Percentiles rank a stretch among this genome's conserved stretches.
Conservation (phyloP, 1,284 basidiomycete species). For the Apiotrichum porosum region DNA sequence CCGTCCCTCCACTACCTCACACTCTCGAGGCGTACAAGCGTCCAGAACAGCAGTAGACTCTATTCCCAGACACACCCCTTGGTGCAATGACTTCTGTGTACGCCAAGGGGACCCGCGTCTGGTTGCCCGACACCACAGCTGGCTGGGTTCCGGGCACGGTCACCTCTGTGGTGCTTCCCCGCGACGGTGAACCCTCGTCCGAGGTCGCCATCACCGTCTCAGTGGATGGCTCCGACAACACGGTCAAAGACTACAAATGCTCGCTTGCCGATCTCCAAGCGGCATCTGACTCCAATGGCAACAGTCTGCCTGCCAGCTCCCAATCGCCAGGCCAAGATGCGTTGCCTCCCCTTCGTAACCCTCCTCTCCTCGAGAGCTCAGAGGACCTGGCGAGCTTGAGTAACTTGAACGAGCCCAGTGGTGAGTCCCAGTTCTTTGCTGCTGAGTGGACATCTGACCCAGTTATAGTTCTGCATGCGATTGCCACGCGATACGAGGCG, state of each 20-base stretch:
- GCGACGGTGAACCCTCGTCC: constrained; percentile 20
- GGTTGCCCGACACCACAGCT: constrained; percentile 43
- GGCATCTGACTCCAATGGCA: constrained; percentile 22
- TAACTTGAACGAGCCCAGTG: constrained; percentile 95
- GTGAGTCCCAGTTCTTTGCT: constrained; percentile 51
- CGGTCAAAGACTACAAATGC: constrained; percentile 38
- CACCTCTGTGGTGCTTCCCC: constrained; percentile 29
- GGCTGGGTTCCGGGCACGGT: constrained; percentile 49
- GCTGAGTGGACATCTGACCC: background rate
- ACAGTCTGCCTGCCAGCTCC: constrained; percentile 13
- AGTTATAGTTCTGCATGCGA: constrained; percentile 81
- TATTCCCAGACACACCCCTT: too few relatives aligned
- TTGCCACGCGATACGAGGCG: constrained; percentile 92
- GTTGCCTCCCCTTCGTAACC: constrained; percentile 91
- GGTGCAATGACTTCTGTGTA: constrained; percentile 39
- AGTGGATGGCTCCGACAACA: constrained; percentile 23
- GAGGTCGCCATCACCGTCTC: constrained; percentile 35
- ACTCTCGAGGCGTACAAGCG: too few relatives aligned
- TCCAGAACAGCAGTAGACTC: too few relatives aligned
- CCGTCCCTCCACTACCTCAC: too few relatives aligned
- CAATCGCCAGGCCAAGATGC: constrained; percentile 28
- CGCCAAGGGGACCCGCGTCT: constrained; percentile 47
- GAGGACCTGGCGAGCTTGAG: constrained; percentile 97
- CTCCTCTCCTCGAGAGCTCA: constrained; percentile 89
- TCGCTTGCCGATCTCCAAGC: constrained; percentile 33